Evolutionary conservation across 768 basidiomycete species (phyloP).

Genomic region (Trametes cingulata): DNA sequence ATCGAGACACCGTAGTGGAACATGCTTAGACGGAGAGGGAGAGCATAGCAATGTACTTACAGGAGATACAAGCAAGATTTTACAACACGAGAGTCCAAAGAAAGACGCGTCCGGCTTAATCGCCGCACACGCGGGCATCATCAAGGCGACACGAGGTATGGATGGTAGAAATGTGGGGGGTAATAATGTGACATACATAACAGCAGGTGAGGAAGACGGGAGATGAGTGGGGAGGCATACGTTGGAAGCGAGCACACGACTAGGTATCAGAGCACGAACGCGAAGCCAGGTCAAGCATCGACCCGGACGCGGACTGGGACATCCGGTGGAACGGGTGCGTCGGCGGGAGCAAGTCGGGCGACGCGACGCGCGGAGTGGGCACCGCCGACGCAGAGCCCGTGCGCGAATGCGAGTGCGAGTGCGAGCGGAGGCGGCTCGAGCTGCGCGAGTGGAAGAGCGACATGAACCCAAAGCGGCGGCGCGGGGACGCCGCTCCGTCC

Average conservation of each 20-base stretch:
- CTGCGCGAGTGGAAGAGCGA: conserved; percentile 18
- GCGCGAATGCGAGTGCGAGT: conserved; percentile 2
- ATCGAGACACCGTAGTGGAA: too few species aligned
- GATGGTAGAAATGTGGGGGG: neutral
- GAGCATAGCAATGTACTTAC: too few species aligned
- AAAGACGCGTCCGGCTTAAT: too few species aligned
- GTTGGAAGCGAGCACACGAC: too few species aligned
- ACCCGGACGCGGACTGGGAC: conserved; percentile 14
- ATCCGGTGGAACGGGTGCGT: conserved; percentile 10
- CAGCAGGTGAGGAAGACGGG: neutral
- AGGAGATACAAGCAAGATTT: too few species aligned
- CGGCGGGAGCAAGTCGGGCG: conserved; percentile 4
- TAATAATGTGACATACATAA: neutral
- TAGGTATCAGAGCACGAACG: conserved; percentile 9
- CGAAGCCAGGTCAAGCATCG: conserved; percentile 13
- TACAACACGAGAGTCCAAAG: too few species aligned
- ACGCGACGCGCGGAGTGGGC: conserved; percentile 4
- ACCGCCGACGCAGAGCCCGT: conserved; percentile 1
- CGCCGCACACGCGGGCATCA: too few species aligned
- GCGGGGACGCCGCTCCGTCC: conserved; percentile 13
- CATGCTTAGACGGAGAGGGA: too few species aligned
- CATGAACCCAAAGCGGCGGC: conserved; percentile 17
- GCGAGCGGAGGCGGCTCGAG: conserved; percentile 7
- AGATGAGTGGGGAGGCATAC: too few species aligned
- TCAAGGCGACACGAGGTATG: too few species aligned